Evolutionary conservation across 805 yeast species (phyloP), one percentile per base, ranked within the genome.

Genomic region (Blastobotrys terrestris): DNA sequence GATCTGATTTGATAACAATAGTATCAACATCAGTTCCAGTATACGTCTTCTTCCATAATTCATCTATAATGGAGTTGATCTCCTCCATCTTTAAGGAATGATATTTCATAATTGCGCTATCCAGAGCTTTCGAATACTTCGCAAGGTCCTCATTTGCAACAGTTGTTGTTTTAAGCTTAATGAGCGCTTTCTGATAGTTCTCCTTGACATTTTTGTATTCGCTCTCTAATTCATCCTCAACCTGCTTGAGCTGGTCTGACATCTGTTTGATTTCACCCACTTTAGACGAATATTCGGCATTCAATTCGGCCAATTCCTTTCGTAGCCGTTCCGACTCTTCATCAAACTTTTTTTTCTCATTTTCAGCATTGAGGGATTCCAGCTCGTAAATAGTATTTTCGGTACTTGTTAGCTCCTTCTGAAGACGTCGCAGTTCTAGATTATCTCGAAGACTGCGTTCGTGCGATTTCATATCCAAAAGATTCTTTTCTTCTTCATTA

Each of bases 21-120:
- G 95, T 81, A 64, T 94, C 97, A 46, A 94, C 89, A 69, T 94
- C 99, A 1, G 97, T 85, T 1, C 99, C 99, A 58, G 85, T 85
- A 64, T 94, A 94, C 0, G 99, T 94, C 48, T 80, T 80, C 58
- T 88, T 87, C 99, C 99, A 94, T 43, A 94, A 70, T 62, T 91
- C 97, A 61, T 88, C 94, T 45, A 94, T 74, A 35, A 89, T 85
- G 55, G 85, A 74, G 69, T 94, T 94, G 60, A 92, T 89, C 60
- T 90, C 96, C 60, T 82, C 82, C 99, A 94, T 94, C 65, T 94
- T 94, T 55, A 85, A 70, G 53, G 87, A 79, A 67, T 94, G 99
- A 65, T 81, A 92, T 62, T 83, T 83, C 96, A 94, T 91, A 47
- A 94, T 92, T 0, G 98, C 96, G 57, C 80, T 81, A 64, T 94